These are phyloP conservation scores for Solanum commersonii DNA, from an alignment of 257 asterid species.

Conservation along the genomic window DNA sequence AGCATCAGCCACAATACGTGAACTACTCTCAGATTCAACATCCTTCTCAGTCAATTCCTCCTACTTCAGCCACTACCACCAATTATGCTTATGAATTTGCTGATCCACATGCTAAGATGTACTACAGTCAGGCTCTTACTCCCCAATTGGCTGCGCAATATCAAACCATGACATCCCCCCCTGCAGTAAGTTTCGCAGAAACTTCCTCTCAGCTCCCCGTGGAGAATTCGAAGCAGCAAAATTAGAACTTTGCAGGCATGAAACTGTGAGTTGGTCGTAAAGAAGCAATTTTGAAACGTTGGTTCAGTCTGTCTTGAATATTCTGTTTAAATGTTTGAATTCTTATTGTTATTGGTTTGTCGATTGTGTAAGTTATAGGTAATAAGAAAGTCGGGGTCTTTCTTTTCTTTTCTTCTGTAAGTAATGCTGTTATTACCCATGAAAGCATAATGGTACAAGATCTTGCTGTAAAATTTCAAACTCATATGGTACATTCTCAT, in stretches of 20 bases:
- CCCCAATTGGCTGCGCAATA: constrained; percentile 5
- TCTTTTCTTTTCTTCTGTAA: neutral
- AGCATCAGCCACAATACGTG: constrained; percentile 4
- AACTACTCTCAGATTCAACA: constrained; percentile 10
- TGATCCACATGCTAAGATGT: constrained; percentile 5
- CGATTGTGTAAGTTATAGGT: neutral
- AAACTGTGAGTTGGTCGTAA: neutral
- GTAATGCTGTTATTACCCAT: constrained; percentile 1
- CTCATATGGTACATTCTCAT: neutral
- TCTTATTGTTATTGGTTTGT: constrained; percentile 1
- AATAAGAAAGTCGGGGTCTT: neutral
- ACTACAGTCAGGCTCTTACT: constrained; percentile 5
- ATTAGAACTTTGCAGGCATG: constrained; percentile 3
- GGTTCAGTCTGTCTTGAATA: neutral
- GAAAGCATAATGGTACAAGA: neutral
- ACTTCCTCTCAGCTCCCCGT: neutral
- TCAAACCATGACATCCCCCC: constrained; percentile 6
- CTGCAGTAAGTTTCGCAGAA: neutral
- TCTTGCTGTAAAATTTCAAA: neutral
- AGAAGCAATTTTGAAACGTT: constrained; percentile 7
- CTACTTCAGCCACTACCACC: neutral
- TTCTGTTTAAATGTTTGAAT: neutral
- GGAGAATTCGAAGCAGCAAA: constrained; percentile 6
- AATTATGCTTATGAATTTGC: constrained; percentile 5
- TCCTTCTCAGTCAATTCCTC: constrained; percentile 7